Evolutionary conservation across 75 land plant genomes (phyloP).

Genomic region (Selaginella moellendorffii): DNA sequence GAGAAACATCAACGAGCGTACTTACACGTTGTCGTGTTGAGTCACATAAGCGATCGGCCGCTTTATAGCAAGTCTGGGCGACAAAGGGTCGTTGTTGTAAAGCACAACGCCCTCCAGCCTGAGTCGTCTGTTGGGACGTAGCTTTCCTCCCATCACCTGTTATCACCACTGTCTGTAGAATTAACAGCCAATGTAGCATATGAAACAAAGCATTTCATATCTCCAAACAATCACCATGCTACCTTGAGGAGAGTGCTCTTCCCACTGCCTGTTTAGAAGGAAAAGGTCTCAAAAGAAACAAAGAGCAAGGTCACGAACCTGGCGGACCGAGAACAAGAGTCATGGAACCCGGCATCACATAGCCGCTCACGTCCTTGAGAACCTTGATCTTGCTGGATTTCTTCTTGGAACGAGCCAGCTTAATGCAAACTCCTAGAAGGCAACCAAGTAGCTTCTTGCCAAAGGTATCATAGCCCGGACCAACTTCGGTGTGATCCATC

Average conservation of each 20-base stretch:
- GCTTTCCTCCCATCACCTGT: slow-evolving; percentile 29
- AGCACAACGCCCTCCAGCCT: slow-evolving; percentile 25
- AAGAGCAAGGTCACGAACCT: no score
- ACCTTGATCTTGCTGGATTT: slow-evolving; percentile 10
- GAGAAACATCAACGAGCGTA: no score
- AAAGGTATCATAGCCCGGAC: slow-evolving; percentile 19
- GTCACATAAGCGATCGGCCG: slow-evolving; percentile 28
- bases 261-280: slow-evolving; percentile 11
- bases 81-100: slow-evolving; percentile 22
- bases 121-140: slow-evolving; percentile 3
- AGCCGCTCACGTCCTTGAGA: slow-evolving; percentile 27
- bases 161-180: no score
- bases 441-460: slow-evolving; percentile 21
- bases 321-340: slow-evolving; percentile 30
- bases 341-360: slow-evolving; percentile 44
- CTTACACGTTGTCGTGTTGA: slow-evolving; percentile 22
- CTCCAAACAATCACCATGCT: background rate
- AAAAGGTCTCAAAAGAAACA: background rate
- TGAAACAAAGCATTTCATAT: background rate
- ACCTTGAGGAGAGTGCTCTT: slow-evolving; percentile 20
- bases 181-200: background rate
- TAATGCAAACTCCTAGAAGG: slow-evolving; percentile 13
- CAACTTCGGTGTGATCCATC: background rate
- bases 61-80: slow-evolving; percentile 20
- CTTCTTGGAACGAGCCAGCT: background rate